Conservation (phyloP, 106 monocot genomes). For the Dioscorea dumetorum region DNA sequence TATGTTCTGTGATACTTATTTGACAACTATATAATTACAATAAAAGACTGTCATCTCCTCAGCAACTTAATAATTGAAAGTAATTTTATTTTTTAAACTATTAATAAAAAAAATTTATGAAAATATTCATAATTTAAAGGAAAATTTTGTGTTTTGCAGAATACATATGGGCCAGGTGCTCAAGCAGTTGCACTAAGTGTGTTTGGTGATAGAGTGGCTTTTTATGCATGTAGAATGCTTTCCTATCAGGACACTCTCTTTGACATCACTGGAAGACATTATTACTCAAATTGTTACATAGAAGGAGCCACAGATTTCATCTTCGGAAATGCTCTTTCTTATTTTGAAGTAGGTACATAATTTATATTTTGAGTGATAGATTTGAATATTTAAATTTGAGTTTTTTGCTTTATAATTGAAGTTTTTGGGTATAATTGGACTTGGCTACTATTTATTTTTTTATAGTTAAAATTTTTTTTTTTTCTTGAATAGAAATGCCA, state of each 20-base stretch:
- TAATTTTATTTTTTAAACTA: no score
- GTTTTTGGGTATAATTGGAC: no score
- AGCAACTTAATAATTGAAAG: no score
- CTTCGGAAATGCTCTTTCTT: conserved; percentile 33
- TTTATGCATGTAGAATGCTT: conserved; percentile 40
- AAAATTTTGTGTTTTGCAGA: conserved; percentile 13
- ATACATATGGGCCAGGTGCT: conserved; percentile 22
- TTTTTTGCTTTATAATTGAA: no score
- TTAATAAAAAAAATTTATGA: no score
- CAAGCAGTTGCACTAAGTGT: conserved; percentile 32
- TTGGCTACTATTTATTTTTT: no score
- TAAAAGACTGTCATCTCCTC: no score
- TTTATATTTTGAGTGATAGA: no score
- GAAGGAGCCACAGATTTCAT: conserved; percentile 49
- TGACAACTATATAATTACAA: no score
- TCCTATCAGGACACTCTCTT: conserved; percentile 45
- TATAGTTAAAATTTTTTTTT: background rate
- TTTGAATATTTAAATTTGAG: no score
- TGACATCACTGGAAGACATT: conserved; percentile 38
- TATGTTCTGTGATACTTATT: no score
- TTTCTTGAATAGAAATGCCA: conserved; percentile 29
- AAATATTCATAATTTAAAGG: no score
- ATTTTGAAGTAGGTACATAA: conserved; percentile 48
- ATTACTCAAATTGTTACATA: conserved; percentile 42
- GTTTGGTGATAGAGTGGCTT: conserved; percentile 33